Base-by-base conservation (phyloP, 352 stramenopile genomes). In the Phytophthora tubulina region DNA sequence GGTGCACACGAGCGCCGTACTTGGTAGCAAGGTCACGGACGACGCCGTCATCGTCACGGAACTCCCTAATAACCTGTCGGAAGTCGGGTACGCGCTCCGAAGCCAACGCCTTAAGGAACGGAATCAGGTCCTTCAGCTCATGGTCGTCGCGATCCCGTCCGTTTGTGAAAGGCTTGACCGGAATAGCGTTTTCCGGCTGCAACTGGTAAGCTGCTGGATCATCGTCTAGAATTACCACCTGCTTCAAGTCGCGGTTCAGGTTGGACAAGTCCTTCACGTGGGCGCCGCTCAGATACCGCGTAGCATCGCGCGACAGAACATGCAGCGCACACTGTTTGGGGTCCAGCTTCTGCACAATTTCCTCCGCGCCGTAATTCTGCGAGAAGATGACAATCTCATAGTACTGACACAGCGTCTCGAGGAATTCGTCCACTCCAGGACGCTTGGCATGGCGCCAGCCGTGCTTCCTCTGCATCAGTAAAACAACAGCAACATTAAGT, bases 341-440 rank as follows among this genome's bases (percentile, higher is more conserved):
- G 58, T 96, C 88, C 45, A 96, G 76, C 70, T 94, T 94, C 61
- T 70, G 62, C 49, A 95, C 80, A 46, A 95, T 86, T 58, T 95
- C 88, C 57, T 96, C 89, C 2, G 86, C 88, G 50, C 91, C 82
- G 50, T 84, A 90, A 74, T 96, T 93, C 64, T 92, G 86, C 8
- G 89, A 95, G 66, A 95, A 96, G 51, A 96, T 89, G 0, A 96
- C 89, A 56, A 95, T 95, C 65, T 96, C 89, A 44, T 95, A 96
- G 67, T 95, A 94, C 77, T 94, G 89, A 36, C 83, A 92, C 33
- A 95, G 55, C 6, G 85, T 89, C 62, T 96, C 87, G 21, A 96
- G 49, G 67, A 96, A 95, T 75, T 96, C 89, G 65, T 96, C 88
- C 6, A 96, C 88, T 5, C 89, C 86, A 0, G 89, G 89, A 44